Conservation (phyloP, 495 filamentous ascomycete species). For the Echria macrotheca region DNA sequence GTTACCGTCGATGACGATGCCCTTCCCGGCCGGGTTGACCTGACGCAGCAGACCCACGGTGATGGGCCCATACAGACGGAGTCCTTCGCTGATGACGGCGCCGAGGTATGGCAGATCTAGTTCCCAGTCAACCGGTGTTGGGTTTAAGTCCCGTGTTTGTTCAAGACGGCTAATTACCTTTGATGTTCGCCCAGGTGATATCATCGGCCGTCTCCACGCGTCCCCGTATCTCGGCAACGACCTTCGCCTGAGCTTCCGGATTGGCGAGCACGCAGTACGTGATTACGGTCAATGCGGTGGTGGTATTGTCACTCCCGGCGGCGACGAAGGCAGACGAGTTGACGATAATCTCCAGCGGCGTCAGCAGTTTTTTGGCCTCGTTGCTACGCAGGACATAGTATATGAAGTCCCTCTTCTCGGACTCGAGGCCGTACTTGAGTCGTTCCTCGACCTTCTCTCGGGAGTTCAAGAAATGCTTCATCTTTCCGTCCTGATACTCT, state of each 20-base stretch:
- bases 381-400: conserved; percentile 20
- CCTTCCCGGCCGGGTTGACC: conserved; percentile 6
- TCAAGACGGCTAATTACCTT: too few relatives aligned
- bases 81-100: conserved; percentile 1
- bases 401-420: conserved; percentile 22
- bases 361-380: conserved; percentile 16
- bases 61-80: conserved; percentile 14
- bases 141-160: too few relatives aligned
- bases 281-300: conserved; percentile 12
- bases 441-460: conserved; percentile 16
- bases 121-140: too few relatives aligned
- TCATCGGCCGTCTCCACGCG: conserved; percentile 9
- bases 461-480: conserved; percentile 16
- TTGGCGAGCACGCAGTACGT: conserved; percentile 14
- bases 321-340: conserved; percentile 24
- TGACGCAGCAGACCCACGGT: conserved; percentile 10
- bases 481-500: conserved; percentile 7
- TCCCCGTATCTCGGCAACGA: conserved; percentile 14
- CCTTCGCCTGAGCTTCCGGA: conserved; percentile 7
- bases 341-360: conserved; percentile 18
- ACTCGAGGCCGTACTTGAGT: conserved; percentile 11
- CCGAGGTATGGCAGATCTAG: neutral
- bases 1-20: conserved; percentile 14
- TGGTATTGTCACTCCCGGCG: conserved; percentile 22
- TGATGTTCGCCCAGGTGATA: conserved; percentile 15